These are phyloP conservation scores for Paraglomus brasilianum DNA, from an alignment of 192 early-diverging fungal genomes.

Conservation along the genomic window DNA sequence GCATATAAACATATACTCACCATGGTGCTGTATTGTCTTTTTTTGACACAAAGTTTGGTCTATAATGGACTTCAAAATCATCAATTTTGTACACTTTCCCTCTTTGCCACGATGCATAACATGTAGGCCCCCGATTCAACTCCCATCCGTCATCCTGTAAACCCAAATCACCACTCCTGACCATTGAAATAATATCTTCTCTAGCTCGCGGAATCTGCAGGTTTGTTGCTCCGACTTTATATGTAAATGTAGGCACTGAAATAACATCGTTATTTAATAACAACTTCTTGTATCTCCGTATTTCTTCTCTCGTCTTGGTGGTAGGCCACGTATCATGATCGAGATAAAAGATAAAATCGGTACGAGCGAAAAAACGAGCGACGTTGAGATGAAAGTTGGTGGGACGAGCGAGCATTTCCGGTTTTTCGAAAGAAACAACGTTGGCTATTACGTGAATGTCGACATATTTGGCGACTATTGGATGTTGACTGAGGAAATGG, in stretches of 20 bases:
- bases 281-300: background rate
- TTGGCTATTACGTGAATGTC: constrained; percentile 51
- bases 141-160: constrained; percentile 54
- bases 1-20: constrained; percentile 16
- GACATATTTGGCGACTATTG: constrained; percentile 40
- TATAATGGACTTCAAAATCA: constrained; percentile 60
- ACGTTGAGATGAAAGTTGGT: constrained; percentile 54
- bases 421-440: constrained; percentile 28
- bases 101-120: constrained; percentile 46
- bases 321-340: constrained; percentile 43
- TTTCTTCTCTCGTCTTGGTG: constrained; percentile 42
- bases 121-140: constrained; percentile 48
- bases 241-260: constrained; percentile 52
- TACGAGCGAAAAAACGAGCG: constrained; percentile 52
- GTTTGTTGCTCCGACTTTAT: constrained; percentile 28
- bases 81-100: constrained; percentile 45
- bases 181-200: background rate
- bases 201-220: background rate
- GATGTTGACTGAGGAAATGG: constrained; percentile 39
- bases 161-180: background rate
- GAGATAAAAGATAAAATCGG: constrained; percentile 50
- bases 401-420: constrained; percentile 34
- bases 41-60: constrained; percentile 51
- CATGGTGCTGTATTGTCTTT: constrained; percentile 47
- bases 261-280: constrained; percentile 45